These are phyloP conservation scores for Aspergillus novoparasiticus DNA, from an alignment of 2,329 filamentous ascomycete genomes.

Conservation along the genomic window DNA sequence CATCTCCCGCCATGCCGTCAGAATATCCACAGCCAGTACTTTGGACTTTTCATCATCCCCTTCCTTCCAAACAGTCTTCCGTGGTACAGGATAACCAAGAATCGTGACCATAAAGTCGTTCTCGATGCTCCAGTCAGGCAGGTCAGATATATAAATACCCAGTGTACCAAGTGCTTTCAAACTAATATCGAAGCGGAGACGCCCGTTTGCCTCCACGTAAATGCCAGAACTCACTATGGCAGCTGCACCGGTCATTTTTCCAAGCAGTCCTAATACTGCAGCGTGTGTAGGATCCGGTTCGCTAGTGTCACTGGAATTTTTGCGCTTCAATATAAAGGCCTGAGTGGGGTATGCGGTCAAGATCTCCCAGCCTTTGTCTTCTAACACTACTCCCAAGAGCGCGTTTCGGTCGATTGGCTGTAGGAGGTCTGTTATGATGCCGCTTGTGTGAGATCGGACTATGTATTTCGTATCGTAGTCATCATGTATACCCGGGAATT, in stretches of 20 bases:
- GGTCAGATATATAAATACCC: constrained; percentile 74
- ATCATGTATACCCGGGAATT: constrained; percentile 70
- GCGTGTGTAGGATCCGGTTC: constrained; percentile 43
- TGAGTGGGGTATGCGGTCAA: constrained; percentile 72
- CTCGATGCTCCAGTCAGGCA: constrained; percentile 62
- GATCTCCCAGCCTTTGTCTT: constrained; percentile 74
- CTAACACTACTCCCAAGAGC: constrained; percentile 65
- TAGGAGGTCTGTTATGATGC: constrained; percentile 55
- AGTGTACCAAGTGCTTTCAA: constrained; percentile 76
- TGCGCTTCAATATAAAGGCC: constrained; percentile 49
- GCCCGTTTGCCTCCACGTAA: constrained; percentile 59
- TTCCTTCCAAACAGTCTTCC: constrained; percentile 62
- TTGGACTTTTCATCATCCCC: constrained; percentile 45
- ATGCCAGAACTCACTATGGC: constrained; percentile 69
- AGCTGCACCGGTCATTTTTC: constrained; percentile 87
- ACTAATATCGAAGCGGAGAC: constrained; percentile 66
- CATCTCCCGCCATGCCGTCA: constrained; percentile 76
- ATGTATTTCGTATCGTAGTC: constrained; percentile 62
- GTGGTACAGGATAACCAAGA: constrained; percentile 69
- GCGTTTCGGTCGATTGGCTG: constrained; percentile 38
- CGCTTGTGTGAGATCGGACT: constrained; percentile 70
- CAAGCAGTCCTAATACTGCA: constrained; percentile 75
- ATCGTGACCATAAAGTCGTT: constrained; percentile 75
- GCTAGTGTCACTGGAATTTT: constrained; percentile 19
- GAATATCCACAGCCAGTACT: constrained; percentile 76